These are phyloP conservation scores for Exophiala calicioides DNA, from an alignment of 2,329 filamentous ascomycete genomes.

Conservation along the genomic window DNA sequence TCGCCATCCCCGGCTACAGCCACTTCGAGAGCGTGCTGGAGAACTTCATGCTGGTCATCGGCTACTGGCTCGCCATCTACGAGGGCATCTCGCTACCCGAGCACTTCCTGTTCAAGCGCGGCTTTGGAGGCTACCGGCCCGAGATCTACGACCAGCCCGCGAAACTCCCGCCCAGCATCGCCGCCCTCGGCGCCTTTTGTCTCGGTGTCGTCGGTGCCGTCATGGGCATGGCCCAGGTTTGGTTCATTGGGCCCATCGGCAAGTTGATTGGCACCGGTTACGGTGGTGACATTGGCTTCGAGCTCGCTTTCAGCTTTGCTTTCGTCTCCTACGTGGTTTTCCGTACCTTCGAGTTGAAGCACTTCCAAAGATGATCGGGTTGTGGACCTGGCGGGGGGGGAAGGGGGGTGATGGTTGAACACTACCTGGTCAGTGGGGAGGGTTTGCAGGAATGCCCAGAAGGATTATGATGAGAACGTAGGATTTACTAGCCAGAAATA, in stretches of 20 bases:
- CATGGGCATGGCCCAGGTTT: constrained; percentile 69
- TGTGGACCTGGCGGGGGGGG: not conserved
- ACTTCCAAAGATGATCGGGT: constrained; percentile 16
- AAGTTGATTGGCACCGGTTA: constrained; percentile 54
- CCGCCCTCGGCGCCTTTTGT: constrained; percentile 63
- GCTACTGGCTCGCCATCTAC: constrained; percentile 66
- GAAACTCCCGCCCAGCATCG: constrained; percentile 64
- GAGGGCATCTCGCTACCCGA: constrained; percentile 65
- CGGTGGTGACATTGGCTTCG: constrained; percentile 63
- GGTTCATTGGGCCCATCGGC: constrained; percentile 69
- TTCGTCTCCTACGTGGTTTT: constrained; percentile 39
- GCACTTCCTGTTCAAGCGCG: constrained; percentile 68
- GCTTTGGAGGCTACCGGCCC: constrained; percentile 60
- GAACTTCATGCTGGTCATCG: constrained; percentile 69
- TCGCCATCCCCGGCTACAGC: constrained; percentile 68
- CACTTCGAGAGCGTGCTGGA: constrained; percentile 66
- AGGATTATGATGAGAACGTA: too few species aligned
- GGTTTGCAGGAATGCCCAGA: too few species aligned
- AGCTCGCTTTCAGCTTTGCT: constrained; percentile 53
- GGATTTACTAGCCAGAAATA: too few species aligned
- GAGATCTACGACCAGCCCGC: constrained; percentile 59
- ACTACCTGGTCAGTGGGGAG: not conserved
- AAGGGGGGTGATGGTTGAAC: not conserved
- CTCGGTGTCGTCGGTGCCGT: constrained; percentile 67
- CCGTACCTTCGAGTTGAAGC: constrained; percentile 36